A percentile compares a stretch with the other conserved stretches of the same genome.
phyloP scores from a whole-genome alignment of 139 green algal species.

The Tetradesmus lagerheimii region DNA sequence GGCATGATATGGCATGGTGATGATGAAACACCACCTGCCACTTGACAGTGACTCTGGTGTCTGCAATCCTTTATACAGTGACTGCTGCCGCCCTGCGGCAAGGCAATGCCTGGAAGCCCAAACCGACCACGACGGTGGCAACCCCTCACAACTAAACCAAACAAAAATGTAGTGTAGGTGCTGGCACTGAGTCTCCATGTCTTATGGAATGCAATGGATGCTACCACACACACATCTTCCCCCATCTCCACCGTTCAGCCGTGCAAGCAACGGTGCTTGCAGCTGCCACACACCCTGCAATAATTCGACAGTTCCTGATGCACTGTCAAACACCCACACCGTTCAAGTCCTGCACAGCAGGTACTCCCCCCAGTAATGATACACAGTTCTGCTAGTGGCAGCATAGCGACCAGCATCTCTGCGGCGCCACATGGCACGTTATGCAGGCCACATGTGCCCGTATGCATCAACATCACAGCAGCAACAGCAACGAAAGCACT shows the following conservation, averaged over 20 bases:
- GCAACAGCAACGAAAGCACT: neutral
- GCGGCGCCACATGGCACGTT: no score
- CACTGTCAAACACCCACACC: neutral
- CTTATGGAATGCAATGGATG: neutral
- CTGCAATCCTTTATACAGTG: no score
- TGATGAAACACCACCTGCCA: no score
- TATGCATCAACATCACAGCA: neutral
- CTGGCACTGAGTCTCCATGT: neutral
- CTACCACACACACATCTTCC: neutral
- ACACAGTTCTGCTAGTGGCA: no score
- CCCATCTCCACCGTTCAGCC: neutral
- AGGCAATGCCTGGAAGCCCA: no score
- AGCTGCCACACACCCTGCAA: neutral
- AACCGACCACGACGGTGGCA: no score
- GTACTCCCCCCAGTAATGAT: neutral
- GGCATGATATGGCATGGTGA: no score
- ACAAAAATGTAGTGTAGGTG: neutral
- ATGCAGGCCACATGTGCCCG: no score
- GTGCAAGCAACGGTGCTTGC: neutral
- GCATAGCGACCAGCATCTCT: no score
- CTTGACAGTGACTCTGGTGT: no score
- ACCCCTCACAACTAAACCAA: neutral
- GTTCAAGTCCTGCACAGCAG: neutral
- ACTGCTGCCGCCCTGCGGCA: no score
- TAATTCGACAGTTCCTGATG: neutral